Evolutionary conservation across 305 asterid species (phyloP).

Genomic region (Fraxinus latifolia): DNA sequence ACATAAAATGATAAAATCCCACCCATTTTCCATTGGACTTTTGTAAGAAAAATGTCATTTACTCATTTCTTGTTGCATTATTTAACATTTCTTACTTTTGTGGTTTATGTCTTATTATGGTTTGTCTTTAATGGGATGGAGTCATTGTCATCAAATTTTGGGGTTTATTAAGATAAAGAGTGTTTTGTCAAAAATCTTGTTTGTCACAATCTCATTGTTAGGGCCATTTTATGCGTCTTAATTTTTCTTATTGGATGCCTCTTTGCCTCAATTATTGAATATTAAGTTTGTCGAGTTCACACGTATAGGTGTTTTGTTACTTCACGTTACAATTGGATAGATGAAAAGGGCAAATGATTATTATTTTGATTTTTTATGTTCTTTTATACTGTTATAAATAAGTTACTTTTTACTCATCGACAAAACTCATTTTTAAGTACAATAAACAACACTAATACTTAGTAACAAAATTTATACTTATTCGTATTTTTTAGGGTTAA

Average conservation of each 20-base stretch:
- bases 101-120: conserved; percentile 28
- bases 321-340: conserved; percentile 1
- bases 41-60: not conserved
- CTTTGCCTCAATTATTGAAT: not conserved
- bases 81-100: not conserved
- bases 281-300: not conserved
- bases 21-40: conserved; percentile 29
- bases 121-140: conserved; percentile 31
- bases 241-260: not conserved
- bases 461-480: too few relatives aligned
- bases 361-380: too few relatives aligned
- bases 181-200: not conserved
- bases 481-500: too few relatives aligned
- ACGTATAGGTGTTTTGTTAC: not conserved
- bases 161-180: conserved; percentile 20
- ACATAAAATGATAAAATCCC: conserved; percentile 24
- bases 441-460: too few relatives aligned
- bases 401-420: too few relatives aligned
- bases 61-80: conserved; percentile 20
- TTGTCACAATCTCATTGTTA: conserved; percentile 21
- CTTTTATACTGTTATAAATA: too few relatives aligned
- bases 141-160: conserved; percentile 35
- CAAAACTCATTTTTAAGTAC: too few relatives aligned
- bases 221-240: not conserved
- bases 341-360: not conserved